Conservation (phyloP, 2,329 filamentous ascomycete species). For the Stachybotrys chlorohalonatus region DNA sequence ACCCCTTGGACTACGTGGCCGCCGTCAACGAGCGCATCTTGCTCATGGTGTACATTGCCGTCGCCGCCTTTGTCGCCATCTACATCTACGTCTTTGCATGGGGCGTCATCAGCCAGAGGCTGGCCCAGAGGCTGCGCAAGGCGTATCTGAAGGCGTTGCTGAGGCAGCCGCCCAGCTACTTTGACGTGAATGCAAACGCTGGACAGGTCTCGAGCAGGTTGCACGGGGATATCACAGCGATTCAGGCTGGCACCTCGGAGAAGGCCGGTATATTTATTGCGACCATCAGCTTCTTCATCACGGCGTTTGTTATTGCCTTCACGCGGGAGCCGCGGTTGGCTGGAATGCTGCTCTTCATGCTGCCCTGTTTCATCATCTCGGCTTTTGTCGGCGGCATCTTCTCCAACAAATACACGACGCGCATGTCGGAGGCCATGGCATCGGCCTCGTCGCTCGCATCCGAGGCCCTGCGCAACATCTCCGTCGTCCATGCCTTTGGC, state of each 20-base stretch:
- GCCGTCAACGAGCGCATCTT: conserved; percentile 49
- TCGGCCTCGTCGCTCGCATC: conserved; percentile 54
- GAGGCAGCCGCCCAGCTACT: conserved; percentile 53
- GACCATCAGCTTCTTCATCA: conserved; percentile 56
- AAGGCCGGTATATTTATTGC: conserved; percentile 59
- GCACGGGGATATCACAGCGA: conserved; percentile 55
- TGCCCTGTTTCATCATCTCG: conserved; percentile 55
- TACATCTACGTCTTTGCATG: conserved; percentile 57
- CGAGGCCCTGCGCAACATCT: conserved; percentile 50
- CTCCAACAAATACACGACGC: conserved; percentile 38
- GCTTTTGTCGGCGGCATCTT: conserved; percentile 45
- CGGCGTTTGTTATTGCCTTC: conserved; percentile 59
- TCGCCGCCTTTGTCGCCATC: conserved; percentile 53
- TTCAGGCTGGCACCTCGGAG: conserved; percentile 60
- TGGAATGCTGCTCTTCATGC: conserved; percentile 52
- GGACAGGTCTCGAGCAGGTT: conserved; percentile 56
- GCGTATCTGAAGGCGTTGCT: conserved; percentile 50
- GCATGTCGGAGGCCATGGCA: conserved; percentile 43
- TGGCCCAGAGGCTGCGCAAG: conserved; percentile 54
- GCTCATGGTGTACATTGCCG: conserved; percentile 52
- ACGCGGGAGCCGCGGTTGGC: conserved; percentile 54
- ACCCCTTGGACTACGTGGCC: conserved; percentile 23
- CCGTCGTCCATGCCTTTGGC: conserved; percentile 55
- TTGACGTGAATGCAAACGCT: conserved; percentile 47
- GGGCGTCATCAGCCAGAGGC: conserved; percentile 53